A percentile compares a stretch with the other conserved stretches of the same genome.
Evolutionary conservation across 1,284 basidiomycete species (phyloP).

Genomic region (Coriolopsis trogii): DNA sequence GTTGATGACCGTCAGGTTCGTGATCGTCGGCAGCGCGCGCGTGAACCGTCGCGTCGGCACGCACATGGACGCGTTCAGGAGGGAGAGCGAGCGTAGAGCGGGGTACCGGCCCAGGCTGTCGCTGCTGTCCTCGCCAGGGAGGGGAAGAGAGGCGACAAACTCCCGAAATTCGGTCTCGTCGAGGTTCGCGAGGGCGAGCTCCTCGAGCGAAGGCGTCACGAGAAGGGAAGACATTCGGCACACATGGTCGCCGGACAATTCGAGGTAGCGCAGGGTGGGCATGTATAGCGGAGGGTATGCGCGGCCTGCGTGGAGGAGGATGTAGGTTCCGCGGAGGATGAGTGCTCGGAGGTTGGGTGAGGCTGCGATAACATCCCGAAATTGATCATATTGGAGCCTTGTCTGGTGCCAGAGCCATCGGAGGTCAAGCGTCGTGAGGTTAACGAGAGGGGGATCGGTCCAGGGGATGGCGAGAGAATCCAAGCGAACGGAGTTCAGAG

Average conservation of each 20-base stretch:
- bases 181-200: constrained; percentile 31
- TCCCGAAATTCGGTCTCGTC: constrained; percentile 35
- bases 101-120: constrained; percentile 25
- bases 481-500: constrained; percentile 28
- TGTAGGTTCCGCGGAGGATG: constrained; percentile 31
- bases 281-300: constrained; percentile 24
- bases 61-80: constrained; percentile 24
- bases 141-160: constrained; percentile 28
- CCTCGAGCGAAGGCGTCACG: constrained; percentile 25
- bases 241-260: constrained; percentile 32
- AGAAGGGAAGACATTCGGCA: constrained; percentile 31
- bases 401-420: constrained; percentile 33
- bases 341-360: constrained; percentile 28
- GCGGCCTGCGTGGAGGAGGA: constrained; percentile 25
- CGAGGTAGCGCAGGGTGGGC: constrained; percentile 29
- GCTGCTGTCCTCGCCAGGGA: not conserved
- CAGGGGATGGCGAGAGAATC: constrained; percentile 30
- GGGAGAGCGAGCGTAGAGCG: constrained; percentile 22
- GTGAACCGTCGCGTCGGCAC: constrained; percentile 27
- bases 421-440: constrained; percentile 28
- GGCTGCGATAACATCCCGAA: constrained; percentile 25
- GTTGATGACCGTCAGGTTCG: constrained; percentile 30
- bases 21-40: constrained; percentile 29
- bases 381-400: constrained; percentile 27
- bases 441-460: constrained; percentile 20